Evolutionary conservation across 129 eudicot species (phyloP).

Genomic region (Flaveria robusta): DNA sequence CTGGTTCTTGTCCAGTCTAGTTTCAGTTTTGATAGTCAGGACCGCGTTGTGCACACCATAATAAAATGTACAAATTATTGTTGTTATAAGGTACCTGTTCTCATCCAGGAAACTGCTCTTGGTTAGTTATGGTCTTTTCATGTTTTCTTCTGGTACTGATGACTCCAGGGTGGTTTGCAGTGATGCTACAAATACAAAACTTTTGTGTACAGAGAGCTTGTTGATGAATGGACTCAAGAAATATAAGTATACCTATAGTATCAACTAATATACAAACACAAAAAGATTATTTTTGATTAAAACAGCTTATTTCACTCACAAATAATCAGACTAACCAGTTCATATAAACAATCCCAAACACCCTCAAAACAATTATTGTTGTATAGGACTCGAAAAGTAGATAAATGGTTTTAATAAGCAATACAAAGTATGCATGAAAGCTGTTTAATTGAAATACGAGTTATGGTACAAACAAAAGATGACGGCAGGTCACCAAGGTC

Average conservation of each 20-base stretch:
- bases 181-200: constrained; percentile 3
- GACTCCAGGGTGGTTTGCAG: not conserved
- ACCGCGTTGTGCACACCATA: not conserved
- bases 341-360: not conserved
- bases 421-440: not conserved
- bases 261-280: not conserved
- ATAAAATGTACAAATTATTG: not conserved
- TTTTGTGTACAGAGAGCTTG: not conserved
- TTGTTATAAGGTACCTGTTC: not conserved
- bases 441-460: constrained; percentile 16
- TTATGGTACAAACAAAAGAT: constrained; percentile 22
- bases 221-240: not conserved
- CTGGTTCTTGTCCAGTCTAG: not conserved
- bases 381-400: not conserved
- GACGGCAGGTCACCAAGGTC: not conserved
- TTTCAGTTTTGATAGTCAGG: not conserved
- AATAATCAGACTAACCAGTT: not conserved
- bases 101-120: not conserved
- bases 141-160: not conserved
- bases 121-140: not conserved
- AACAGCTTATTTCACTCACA: constrained; percentile 1
- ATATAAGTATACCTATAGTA: not conserved
- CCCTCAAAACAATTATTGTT: not conserved
- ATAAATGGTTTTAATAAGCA: not conserved
- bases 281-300: not conserved